A percentile compares a stretch with the other conserved stretches of the same genome.
phyloP scores from a whole-genome alignment of 2,329 filamentous ascomycete genomes.

The Nigrospora osmanthi region DNA sequence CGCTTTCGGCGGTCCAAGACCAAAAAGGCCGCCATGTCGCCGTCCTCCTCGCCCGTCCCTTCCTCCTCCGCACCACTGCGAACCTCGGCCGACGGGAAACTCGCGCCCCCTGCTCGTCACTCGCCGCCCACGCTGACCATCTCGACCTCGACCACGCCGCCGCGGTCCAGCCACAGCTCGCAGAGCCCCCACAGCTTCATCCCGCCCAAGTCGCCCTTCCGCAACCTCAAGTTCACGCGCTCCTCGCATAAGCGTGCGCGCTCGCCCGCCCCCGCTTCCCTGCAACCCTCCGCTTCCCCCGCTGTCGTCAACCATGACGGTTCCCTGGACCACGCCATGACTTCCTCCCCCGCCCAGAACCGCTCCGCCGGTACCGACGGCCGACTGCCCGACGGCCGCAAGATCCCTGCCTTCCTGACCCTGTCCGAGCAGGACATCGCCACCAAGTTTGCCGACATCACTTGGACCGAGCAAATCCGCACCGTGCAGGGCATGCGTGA shows the following conservation, averaged over 20 bases:
- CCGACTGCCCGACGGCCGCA: slow-evolving; percentile 8
- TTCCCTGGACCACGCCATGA: slow-evolving; percentile 15
- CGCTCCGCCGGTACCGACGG: neutral
- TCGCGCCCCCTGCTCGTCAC: slow-evolving; percentile 1
- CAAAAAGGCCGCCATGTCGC: slow-evolving; percentile 1
- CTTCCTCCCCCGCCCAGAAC: slow-evolving; percentile 3
- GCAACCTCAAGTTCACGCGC: slow-evolving; percentile 32
- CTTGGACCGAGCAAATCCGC: slow-evolving; percentile 44
- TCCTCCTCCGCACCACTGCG: neutral
- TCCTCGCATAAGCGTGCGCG: slow-evolving; percentile 38
- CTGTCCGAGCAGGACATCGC: slow-evolving; percentile 39
- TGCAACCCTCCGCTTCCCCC: slow-evolving; percentile 12
- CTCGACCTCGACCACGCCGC: slow-evolving; percentile 14
- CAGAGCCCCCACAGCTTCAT: slow-evolving; percentile 6
- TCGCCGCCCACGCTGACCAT: slow-evolving; percentile 16
- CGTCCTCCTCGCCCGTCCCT: neutral
- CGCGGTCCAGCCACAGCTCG: slow-evolving; percentile 12
- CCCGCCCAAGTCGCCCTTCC: slow-evolving; percentile 27
- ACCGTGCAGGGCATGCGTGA: slow-evolving; percentile 30
- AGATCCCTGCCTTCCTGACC: slow-evolving; percentile 44
- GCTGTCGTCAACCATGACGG: slow-evolving; percentile 28
- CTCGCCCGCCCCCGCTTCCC: slow-evolving; percentile 24
- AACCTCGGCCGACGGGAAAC: neutral
- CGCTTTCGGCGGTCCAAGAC: slow-evolving; percentile 2
- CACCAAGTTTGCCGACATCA: slow-evolving; percentile 43